Base-by-base conservation (phyloP, 2,329 filamentous ascomycete genomes). In the Trichophyton equinum region DNA sequence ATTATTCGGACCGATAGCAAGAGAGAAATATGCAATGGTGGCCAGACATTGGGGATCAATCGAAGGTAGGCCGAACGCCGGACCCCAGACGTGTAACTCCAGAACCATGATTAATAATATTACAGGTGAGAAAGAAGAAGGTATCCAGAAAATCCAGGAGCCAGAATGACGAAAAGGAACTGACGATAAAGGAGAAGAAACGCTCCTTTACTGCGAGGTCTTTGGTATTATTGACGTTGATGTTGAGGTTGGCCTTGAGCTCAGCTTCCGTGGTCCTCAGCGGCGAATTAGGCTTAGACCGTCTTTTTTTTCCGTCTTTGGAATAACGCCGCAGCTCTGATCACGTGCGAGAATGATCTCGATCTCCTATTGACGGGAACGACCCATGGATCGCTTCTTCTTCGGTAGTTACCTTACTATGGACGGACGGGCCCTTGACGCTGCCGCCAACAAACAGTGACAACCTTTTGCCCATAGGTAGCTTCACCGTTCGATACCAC, bases 11-110 rank as follows among this genome's bases (percentile, higher is more conserved):
- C 82, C 80, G 25, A 89, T 77, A 62, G 80, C 81, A 67, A 83
- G 78, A 63, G 83, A 81, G 61, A 95, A 79, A 71, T 91, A 91
- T 59, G 88, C 84, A 66, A 96, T 84, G 49, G 87, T 81, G 30
- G 91, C 91, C 63, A 95, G 83, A 71, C 91, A 97, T 77, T 95
- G 89, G 53, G 92, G 80, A 69, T 97, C 91, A 68, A 97, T 87
- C 49, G 94, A 97, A 13, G 92, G 86, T 51, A 96, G 82, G 46
- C 85, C 85, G 73, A 96, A 95, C 46, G 89, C 91, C 60, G 90
- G 86, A 57, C 91, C 91, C 87, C 91, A 95, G 69, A 96, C 82
- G 75, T 96, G 88, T 63, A 99, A 82, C 75, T 92, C 83, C 57
- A 90, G 76, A 64, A 83, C 78, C 78, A 81, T 82, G 61, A 62